Conservation (phyloP, 805 yeast genomes). For the Metschnikowia orientalis region DNA sequence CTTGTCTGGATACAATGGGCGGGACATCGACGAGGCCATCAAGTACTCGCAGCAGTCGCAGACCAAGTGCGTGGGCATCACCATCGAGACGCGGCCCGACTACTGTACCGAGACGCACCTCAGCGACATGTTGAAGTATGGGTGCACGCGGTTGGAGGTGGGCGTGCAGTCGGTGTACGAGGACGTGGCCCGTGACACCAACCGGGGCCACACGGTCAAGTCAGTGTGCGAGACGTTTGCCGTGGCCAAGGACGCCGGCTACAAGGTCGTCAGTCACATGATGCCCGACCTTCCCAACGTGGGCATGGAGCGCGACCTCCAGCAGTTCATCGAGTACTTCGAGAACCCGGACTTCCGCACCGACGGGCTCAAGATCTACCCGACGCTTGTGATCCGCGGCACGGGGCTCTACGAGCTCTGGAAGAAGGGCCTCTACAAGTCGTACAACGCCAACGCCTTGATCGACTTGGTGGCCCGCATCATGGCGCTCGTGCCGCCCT, state of each 20-base stretch:
- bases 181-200: slow-evolving; percentile 97
- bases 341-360: slow-evolving; percentile 97
- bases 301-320: slow-evolving; percentile 96
- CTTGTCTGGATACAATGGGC: slow-evolving; percentile 85
- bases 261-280: slow-evolving; percentile 97
- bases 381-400: slow-evolving; percentile 94
- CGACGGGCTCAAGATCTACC: slow-evolving; percentile 92
- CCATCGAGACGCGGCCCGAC: slow-evolving; percentile 97
- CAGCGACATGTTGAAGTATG: slow-evolving; percentile 92
- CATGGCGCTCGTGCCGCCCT: slow-evolving; percentile 94
- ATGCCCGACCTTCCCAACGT: slow-evolving; percentile 99
- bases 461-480: slow-evolving; percentile 95
- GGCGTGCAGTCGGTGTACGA: slow-evolving; percentile 97
- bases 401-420: slow-evolving; percentile 95
- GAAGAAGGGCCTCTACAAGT: slow-evolving; percentile 92
- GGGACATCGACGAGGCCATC: slow-evolving; percentile 85
- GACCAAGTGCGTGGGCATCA: slow-evolving; percentile 97
- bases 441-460: slow-evolving; percentile 90
- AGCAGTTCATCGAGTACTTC: slow-evolving; percentile 93
- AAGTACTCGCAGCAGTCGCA: slow-evolving; percentile 86
- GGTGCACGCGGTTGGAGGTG: slow-evolving; percentile 93
- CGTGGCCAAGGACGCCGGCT: slow-evolving; percentile 96
- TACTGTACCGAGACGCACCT: slow-evolving; percentile 95
- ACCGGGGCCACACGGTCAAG: slow-evolving; percentile 95
- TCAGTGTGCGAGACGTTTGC: slow-evolving; percentile 95